Evolutionary conservation across 2,329 filamentous ascomycete genomes (phyloP).

Genomic region (Diaporthe citri): DNA sequence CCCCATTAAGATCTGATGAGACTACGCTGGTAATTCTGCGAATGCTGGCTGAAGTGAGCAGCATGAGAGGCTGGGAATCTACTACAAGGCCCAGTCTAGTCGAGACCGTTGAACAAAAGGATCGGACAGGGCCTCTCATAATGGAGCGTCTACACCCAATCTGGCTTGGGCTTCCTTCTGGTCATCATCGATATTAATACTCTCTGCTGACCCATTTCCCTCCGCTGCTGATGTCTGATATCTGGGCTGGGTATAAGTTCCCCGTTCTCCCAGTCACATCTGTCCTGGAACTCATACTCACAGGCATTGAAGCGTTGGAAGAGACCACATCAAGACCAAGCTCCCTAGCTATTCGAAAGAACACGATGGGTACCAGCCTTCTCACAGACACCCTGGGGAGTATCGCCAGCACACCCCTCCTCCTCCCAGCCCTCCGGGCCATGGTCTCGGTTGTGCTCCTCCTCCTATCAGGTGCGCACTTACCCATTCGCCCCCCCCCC

Average conservation of each 20-base stretch:
- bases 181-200: constrained; percentile 11
- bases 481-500: background rate
- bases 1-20: background rate
- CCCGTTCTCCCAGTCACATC: background rate
- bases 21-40: background rate
- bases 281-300: background rate
- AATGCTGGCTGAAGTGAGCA: background rate
- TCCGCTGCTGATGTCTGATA: background rate
- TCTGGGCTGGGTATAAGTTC: background rate
- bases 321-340: background rate
- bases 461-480: background rate
- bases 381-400: background rate
- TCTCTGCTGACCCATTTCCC: background rate
- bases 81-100: background rate
- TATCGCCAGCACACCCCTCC: background rate
- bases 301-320: background rate
- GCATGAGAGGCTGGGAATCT: background rate
- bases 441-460: constrained; percentile 1
- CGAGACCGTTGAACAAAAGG: background rate
- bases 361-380: background rate
- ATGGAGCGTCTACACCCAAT: constrained; percentile 3
- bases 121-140: background rate
- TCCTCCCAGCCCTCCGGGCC: background rate
- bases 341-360: background rate
- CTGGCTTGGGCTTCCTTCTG: background rate